Base-by-base conservation (phyloP, 2,329 filamentous ascomycete genomes). In the Monilinia fructigena region DNA sequence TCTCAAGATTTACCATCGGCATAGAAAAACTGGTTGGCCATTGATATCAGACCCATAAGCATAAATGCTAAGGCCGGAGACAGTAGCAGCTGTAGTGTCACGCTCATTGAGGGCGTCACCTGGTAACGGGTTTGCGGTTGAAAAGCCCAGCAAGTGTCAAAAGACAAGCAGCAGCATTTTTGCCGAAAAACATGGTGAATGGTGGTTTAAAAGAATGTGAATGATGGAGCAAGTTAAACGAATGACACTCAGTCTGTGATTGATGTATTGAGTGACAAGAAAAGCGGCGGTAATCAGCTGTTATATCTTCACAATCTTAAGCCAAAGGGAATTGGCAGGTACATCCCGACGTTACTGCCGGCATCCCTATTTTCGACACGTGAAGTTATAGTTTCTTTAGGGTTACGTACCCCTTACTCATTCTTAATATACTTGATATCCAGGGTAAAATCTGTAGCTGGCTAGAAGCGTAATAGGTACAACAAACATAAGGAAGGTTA, bases 251-350 rank as follows among this genome's bases (percentile, higher is more conserved):
- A 23, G 23, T 35, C 31, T 38, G 11, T 20, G 10, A 38, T 38
- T 38, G 53, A 55, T 58, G n/a, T 20, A 11, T n/a, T 45, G 23
- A 10, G 45, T 26, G 23, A 12, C 8, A 45, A 20, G n/a, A 45
- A 35, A 54, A 45, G 38, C 14, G 11, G 28, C 38, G n/a, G 23
- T 20, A n/a, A 14, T 45, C 40, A 14, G 26, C 2, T 23, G 6
- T 58, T 58, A 45, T 58, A 58, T 58, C 38, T 45, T 58, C 55
- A 58, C 35, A 45, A 26, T 14, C 14, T 20, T 20, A 28, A 45
- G 38, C 42, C 31, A 23, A 38, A 11, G 31, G 20, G 18, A 38
- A 58, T 26, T 5, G 2, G 28, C 26, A 20, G 16, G 20, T 26
- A 2, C 14, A 26, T 28, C 23, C n/a, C 7, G 12, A 35, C 18